Percentiles rank a stretch among this genome's conserved stretches.
These are phyloP conservation scores for Penicillium sp. DNA, from an alignment of 2,329 filamentous ascomycete species.

Conservation along the genomic window DNA sequence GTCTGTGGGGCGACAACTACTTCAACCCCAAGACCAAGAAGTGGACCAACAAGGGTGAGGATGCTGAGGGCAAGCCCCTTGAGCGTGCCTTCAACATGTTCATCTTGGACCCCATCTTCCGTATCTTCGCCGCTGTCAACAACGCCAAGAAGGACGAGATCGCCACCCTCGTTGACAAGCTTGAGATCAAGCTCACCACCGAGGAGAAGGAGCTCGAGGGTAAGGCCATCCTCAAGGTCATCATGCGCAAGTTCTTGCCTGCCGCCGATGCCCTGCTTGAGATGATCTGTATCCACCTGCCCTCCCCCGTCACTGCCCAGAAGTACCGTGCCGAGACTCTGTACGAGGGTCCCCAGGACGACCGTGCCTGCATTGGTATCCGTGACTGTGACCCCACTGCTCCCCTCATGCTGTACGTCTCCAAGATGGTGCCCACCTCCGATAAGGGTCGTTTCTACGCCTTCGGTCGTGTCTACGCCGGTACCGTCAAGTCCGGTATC, in stretches of 20 bases:
- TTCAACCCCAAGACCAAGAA: conserved; percentile 99
- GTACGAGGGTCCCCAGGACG: conserved; percentile 95
- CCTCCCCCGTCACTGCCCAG: conserved; percentile 93
- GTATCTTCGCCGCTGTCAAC: conserved; percentile 94
- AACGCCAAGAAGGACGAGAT: conserved; percentile 98
- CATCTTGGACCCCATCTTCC: conserved; percentile 99
- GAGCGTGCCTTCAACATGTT: conserved; percentile 99
- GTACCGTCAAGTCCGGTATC: conserved; percentile 94
- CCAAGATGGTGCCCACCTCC: conserved; percentile 99
- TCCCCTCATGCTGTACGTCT: conserved; percentile 99
- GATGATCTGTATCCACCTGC: conserved; percentile 99
- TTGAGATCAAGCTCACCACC: conserved; percentile 82
- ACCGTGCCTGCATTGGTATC: conserved; percentile 92
- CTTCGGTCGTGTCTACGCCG: conserved; percentile 99
- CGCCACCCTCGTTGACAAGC: conserved; percentile 80
- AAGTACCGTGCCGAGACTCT: conserved; percentile 97
- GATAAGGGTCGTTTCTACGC: conserved; percentile 99
- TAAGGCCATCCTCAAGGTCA: conserved; percentile 95
- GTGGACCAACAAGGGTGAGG: conserved; percentile 84
- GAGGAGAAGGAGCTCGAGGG: conserved; percentile 94
- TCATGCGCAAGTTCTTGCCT: conserved; percentile 99
- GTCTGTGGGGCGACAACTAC: conserved; percentile 99
- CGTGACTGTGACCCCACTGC: conserved; percentile 97
- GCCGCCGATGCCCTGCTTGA: conserved; percentile 97
- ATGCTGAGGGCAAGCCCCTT: conserved; percentile 78